Conservation (phyloP, 805 yeast species). For the Kazachstania martiniae region DNA sequence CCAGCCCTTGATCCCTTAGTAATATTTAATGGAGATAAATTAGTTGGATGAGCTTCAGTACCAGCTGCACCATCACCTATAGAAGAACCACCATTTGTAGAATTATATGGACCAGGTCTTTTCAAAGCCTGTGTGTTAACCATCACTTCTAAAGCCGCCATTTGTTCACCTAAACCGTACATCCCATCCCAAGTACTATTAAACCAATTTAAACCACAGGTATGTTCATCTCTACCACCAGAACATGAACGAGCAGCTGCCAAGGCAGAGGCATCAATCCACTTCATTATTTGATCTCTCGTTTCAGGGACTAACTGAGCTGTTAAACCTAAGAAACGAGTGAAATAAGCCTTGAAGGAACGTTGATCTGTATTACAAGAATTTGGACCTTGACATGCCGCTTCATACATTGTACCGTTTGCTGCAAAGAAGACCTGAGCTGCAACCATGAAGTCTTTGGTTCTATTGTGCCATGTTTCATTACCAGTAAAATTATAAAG, state of each 20-base stretch:
- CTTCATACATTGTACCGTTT: slow-evolving; percentile 57
- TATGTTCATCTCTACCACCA: slow-evolving; percentile 80
- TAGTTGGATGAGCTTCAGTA: slow-evolving; percentile 31
- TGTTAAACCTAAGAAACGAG: slow-evolving; percentile 66
- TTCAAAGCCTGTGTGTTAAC: slow-evolving; percentile 30
- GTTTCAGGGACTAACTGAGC: slow-evolving; percentile 57
- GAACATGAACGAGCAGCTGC: slow-evolving; percentile 78
- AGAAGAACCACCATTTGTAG: slow-evolving; percentile 59
- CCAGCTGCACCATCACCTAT: slow-evolving; percentile 64
- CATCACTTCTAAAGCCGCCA: slow-evolving; percentile 65
- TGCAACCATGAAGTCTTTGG: slow-evolving; percentile 45
- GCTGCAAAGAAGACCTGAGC: slow-evolving; percentile 45
- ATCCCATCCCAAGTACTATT: slow-evolving; percentile 52
- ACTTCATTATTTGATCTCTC: slow-evolving; percentile 23
- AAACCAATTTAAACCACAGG: slow-evolving; percentile 83
- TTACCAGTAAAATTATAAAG: slow-evolving; percentile 64
- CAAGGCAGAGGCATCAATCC: slow-evolving; percentile 38
- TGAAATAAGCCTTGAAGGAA: slow-evolving; percentile 78
- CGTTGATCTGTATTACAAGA: slow-evolving; percentile 81
- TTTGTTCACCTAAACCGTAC: slow-evolving; percentile 87
- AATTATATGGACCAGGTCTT: slow-evolving; percentile 50
- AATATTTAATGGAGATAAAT: slow-evolving; percentile 32
- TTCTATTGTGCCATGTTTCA: slow-evolving; percentile 53
- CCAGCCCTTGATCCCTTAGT: slow-evolving; percentile 48
- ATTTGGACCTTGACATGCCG: slow-evolving; percentile 60